Percentiles rank a stretch among this genome's conserved stretches.
These are phyloP conservation scores for Exophiala phaeomuriformis DNA, from an alignment of 2,329 filamentous ascomycete genomes.

Conservation along the genomic window DNA sequence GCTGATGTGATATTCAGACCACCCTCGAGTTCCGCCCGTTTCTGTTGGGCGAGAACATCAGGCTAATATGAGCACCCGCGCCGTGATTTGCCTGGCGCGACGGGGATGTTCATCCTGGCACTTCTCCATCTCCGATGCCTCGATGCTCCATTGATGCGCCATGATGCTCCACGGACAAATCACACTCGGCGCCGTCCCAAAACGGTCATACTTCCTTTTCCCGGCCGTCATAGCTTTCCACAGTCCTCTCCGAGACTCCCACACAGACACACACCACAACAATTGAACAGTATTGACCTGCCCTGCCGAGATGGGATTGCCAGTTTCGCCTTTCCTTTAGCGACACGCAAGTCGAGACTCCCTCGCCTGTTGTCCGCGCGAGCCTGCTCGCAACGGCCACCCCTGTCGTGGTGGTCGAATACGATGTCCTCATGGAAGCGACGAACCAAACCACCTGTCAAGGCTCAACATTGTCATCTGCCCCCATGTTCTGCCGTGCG, in stretches of 20 bases:
- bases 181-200: not conserved
- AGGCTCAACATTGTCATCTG: slow-evolving; percentile 5
- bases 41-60: not conserved
- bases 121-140: not conserved
- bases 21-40: not conserved
- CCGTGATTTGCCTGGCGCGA: not conserved
- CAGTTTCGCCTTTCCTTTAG: not conserved
- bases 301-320: no score
- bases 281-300: no score
- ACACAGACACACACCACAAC: not conserved
- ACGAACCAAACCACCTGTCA: not conserved
- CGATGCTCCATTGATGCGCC: slow-evolving; percentile 1
- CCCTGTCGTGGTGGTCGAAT: not conserved
- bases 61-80: not conserved
- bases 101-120: no score
- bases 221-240: not conserved
- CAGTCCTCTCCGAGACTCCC: no score
- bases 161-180: slow-evolving; percentile 1
- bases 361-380: not conserved
- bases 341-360: not conserved
- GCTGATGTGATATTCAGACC: not conserved
- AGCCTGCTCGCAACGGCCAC: not conserved
- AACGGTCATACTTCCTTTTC: not conserved
- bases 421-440: not conserved
- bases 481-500: not conserved